A percentile compares a stretch with the other conserved stretches of the same genome.
These are phyloP conservation scores for Platismatia glauca DNA, from an alignment of 495 filamentous ascomycete genomes.

Conservation along the genomic window DNA sequence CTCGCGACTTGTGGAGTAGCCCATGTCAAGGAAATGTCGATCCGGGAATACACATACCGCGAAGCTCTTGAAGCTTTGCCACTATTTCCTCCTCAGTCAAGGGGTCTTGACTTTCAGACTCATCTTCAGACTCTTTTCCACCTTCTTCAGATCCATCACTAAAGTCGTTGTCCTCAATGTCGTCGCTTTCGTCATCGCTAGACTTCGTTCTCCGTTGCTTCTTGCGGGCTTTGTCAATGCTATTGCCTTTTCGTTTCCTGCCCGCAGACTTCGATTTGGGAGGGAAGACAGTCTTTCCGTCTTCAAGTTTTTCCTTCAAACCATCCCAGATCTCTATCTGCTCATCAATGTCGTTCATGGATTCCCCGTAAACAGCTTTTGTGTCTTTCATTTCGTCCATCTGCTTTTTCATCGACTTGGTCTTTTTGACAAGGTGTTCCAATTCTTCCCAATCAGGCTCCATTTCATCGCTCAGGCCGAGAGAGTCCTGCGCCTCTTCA, in stretches of 20 bases:
- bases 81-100: constrained; percentile 33
- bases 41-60: too few relatives aligned
- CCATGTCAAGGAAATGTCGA: too few relatives aligned
- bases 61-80: constrained; percentile 32
- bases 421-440: constrained; percentile 31
- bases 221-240: constrained; percentile 23
- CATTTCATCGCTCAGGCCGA: constrained; percentile 37
- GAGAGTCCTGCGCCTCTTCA: constrained; percentile 39
- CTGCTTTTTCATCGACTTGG: constrained; percentile 27
- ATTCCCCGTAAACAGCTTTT: constrained; percentile 27
- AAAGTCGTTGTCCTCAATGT: constrained; percentile 19
- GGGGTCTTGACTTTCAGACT: constrained; percentile 19
- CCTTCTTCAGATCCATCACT: constrained; percentile 15
- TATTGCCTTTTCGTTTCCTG: constrained; percentile 32
- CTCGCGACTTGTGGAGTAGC: too few relatives aligned
- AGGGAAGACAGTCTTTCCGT: constrained; percentile 42
- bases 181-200: constrained; percentile 24
- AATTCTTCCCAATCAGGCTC: constrained; percentile 27
- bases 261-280: constrained; percentile 28
- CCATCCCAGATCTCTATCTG: constrained; percentile 40
- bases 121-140: constrained; percentile 21
- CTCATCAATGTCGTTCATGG: constrained; percentile 33
- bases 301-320: constrained; percentile 34
- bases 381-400: constrained; percentile 32
- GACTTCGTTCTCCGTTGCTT: constrained; percentile 21